These are phyloP conservation scores for Symbiodinium natans DNA, from an alignment of 73 alveolate genomes.

Conservation along the genomic window DNA sequence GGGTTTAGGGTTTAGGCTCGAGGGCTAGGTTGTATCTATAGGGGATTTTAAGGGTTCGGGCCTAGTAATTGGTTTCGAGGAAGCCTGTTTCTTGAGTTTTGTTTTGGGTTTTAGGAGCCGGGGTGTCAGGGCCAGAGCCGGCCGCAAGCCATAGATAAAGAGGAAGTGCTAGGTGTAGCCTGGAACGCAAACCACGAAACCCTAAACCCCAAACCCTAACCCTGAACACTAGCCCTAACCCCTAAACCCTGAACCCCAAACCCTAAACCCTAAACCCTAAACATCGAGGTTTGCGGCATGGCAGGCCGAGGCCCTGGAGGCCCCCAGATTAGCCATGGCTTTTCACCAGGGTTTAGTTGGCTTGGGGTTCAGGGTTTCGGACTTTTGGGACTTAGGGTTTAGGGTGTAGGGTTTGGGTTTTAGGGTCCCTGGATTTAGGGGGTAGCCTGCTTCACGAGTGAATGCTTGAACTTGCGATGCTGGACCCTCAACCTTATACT, in stretches of 20 bases:
- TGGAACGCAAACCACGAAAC: not conserved
- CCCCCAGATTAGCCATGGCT: not conserved
- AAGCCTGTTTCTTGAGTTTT: no score
- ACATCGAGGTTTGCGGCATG: not conserved
- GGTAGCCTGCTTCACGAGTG: no score
- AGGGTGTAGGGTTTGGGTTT: not conserved
- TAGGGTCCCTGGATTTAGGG: not conserved
- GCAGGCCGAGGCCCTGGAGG: not conserved
- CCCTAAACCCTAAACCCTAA: not conserved
- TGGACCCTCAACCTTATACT: no score
- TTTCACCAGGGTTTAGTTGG: not conserved
- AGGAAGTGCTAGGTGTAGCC: no score
- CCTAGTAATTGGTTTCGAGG: no score
- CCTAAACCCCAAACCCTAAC: not conserved
- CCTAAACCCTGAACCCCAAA: not conserved
- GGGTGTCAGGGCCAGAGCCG: no score
- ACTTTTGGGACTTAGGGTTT: not conserved
- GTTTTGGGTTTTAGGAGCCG: no score
- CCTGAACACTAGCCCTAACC: not conserved
- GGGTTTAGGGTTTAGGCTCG: no score
- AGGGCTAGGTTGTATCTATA: no score
- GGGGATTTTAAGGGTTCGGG: no score
- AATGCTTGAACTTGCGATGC: no score
- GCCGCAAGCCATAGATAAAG: no score
- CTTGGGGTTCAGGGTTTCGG: not conserved